These are phyloP conservation scores for Cercophora scortea DNA, from an alignment of 495 filamentous ascomycete species.

Conservation along the genomic window DNA sequence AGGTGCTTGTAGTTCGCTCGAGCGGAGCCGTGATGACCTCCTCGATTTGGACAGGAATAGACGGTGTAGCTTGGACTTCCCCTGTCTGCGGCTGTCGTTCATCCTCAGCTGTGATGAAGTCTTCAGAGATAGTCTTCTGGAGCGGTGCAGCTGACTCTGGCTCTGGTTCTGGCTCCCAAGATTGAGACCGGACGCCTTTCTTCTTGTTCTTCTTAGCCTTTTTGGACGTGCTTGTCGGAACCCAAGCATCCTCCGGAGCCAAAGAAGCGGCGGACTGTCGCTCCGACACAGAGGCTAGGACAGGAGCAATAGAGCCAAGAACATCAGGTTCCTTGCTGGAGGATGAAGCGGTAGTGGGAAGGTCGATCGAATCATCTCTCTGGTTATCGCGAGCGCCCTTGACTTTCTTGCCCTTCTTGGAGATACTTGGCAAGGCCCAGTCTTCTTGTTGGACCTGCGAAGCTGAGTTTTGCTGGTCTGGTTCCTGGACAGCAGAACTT, in stretches of 20 bases:
- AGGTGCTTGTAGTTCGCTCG: conserved; percentile 5
- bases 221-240: conserved; percentile 5
- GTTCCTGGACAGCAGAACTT: background rate
- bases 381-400: no score
- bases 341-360: no score
- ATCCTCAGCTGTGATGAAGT: background rate
- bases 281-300: no score
- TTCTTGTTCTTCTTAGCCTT: conserved; percentile 22
- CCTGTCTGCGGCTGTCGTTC: background rate
- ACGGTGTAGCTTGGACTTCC: background rate
- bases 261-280: no score
- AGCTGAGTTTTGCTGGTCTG: background rate
- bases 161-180: background rate
- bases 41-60: background rate
- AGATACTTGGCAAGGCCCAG: background rate
- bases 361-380: no score
- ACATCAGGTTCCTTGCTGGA: no score
- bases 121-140: background rate
- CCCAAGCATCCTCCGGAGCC: no score
- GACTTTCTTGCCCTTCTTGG: background rate
- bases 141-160: no score
- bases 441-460: background rate
- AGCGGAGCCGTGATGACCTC: background rate
- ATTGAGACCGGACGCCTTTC: background rate
- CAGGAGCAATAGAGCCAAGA: no score